Evolutionary conservation across 2,329 filamentous ascomycete species (phyloP).

Genomic region (Parastagonospora nodorum): DNA sequence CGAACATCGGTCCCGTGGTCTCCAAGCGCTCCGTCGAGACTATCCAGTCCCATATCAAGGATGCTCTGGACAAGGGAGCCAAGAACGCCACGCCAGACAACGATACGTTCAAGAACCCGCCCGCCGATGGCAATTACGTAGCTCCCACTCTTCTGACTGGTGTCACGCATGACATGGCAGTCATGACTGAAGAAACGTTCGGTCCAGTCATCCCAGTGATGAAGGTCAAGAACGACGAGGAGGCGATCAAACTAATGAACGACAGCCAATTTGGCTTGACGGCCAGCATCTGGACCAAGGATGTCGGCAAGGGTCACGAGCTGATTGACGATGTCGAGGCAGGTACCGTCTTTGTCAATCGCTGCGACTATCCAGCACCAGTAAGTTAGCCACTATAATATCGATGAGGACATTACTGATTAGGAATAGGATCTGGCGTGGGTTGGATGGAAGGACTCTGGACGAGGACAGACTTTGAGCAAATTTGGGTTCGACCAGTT

Average conservation of each 20-base stretch:
- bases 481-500: conserved; percentile 94
- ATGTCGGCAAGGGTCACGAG: conserved; percentile 74
- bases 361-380: conserved; percentile 88
- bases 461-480: conserved; percentile 87
- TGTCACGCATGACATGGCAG: conserved; percentile 80
- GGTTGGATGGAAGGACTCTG: conserved; percentile 98
- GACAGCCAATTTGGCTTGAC: conserved; percentile 93
- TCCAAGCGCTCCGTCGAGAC: conserved; percentile 77
- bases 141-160: conserved; percentile 80
- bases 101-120: conserved; percentile 72
- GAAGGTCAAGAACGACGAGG: conserved; percentile 79
- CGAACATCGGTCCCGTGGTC: conserved; percentile 86
- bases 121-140: conserved; percentile 84
- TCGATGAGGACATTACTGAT: conserved; percentile 10
- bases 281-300: conserved; percentile 97
- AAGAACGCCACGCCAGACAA: conserved; percentile 84
- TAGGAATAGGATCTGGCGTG: conserved; percentile 78
- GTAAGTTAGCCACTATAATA: conserved; percentile 61
- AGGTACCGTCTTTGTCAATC: conserved; percentile 94
- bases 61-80: conserved; percentile 82
- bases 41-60: conserved; percentile 78
- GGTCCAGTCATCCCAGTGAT: conserved; percentile 90
- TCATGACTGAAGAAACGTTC: conserved; percentile 96
- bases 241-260: conserved; percentile 88
- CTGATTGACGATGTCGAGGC: conserved; percentile 83